phyloP scores from a whole-genome alignment of 805 yeast species.

The Jamesozyma piceae region DNA sequence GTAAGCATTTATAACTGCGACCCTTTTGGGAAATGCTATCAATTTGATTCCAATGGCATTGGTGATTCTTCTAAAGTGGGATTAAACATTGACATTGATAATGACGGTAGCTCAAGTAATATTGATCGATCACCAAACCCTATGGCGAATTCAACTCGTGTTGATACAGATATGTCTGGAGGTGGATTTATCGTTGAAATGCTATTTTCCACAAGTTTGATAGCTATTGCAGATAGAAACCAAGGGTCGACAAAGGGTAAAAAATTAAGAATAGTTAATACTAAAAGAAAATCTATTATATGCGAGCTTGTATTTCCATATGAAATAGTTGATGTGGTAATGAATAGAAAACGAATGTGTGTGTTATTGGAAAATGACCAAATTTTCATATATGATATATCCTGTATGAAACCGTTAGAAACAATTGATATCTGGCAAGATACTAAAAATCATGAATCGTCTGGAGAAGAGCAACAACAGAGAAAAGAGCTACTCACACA shows the following conservation, averaged over 20 bases:
- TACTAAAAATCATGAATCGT: not conserved
- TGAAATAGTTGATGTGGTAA: conserved; percentile 56
- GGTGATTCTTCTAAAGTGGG: not conserved
- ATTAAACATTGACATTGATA: not conserved
- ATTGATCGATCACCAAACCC: not conserved
- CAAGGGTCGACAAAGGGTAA: conserved; percentile 53
- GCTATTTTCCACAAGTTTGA: conserved; percentile 80
- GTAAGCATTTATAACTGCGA: conserved; percentile 79
- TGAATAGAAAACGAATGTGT: conserved; percentile 74
- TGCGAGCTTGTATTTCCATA: conserved; percentile 87
- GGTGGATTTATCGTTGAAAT: conserved; percentile 54
- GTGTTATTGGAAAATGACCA: conserved; percentile 67
- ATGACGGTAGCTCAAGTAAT: not conserved
- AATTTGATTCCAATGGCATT: conserved; percentile 27
- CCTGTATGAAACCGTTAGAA: conserved; percentile 75
- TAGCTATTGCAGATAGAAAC: conserved; percentile 73
- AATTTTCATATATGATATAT: conserved; percentile 79
- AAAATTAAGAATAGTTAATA: conserved; percentile 56
- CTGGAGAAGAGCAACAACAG: not conserved
- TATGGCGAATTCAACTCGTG: not conserved
- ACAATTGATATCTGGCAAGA: conserved; percentile 42
- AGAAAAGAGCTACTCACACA: not conserved
- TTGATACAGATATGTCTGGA: not conserved
- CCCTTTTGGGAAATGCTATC: conserved; percentile 70
- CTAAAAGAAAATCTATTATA: conserved; percentile 59